A percentile compares a stretch with the other conserved stretches of the same genome.
Evolutionary conservation across 768 basidiomycete species (phyloP).

Genomic region (Tulasnella sp.): DNA sequence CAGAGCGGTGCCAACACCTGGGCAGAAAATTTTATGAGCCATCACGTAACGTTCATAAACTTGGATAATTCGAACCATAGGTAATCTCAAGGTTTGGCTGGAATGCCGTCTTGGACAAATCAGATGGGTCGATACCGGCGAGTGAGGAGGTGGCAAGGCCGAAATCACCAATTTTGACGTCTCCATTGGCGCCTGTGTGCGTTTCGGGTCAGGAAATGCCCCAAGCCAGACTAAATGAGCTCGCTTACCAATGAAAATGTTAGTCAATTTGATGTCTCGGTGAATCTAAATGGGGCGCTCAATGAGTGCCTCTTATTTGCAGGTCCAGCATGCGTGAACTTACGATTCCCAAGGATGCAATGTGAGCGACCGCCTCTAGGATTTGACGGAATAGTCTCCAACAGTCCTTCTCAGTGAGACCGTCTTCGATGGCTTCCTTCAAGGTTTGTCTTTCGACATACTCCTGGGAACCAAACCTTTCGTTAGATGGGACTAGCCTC

Average conservation of each 20-base stretch:
- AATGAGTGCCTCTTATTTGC: not conserved
- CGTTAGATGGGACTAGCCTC: not conserved
- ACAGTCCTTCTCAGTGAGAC: constrained; percentile 78
- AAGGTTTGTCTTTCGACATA: constrained; percentile 91
- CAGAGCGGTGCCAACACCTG: constrained; percentile 77
- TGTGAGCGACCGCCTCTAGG: constrained; percentile 85
- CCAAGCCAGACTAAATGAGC: not conserved
- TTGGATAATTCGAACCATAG: constrained; percentile 52
- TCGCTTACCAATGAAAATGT: constrained; percentile 87
- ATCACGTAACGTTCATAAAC: not conserved
- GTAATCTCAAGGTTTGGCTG: constrained; percentile 70
- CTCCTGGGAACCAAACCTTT: constrained; percentile 54
- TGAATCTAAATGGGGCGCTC: constrained; percentile 37
- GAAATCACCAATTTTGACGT: constrained; percentile 80
- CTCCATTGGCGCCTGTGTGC: constrained; percentile 41
- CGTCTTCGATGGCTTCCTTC: constrained; percentile 79
- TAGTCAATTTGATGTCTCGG: constrained; percentile 87
- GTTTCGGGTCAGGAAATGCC: not conserved
- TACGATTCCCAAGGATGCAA: constrained; percentile 85
- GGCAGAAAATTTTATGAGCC: not conserved
- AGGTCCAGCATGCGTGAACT: constrained; percentile 42
- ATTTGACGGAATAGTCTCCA: constrained; percentile 92
- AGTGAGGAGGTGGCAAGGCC: constrained; percentile 85
- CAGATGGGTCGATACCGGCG: constrained; percentile 75
- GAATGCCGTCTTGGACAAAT: constrained; percentile 55